A percentile compares a stretch with the other conserved stretches of the same genome.
phyloP scores from a whole-genome alignment of 495 filamentous ascomycete genomes.

The Aspergillus avenaceus region DNA sequence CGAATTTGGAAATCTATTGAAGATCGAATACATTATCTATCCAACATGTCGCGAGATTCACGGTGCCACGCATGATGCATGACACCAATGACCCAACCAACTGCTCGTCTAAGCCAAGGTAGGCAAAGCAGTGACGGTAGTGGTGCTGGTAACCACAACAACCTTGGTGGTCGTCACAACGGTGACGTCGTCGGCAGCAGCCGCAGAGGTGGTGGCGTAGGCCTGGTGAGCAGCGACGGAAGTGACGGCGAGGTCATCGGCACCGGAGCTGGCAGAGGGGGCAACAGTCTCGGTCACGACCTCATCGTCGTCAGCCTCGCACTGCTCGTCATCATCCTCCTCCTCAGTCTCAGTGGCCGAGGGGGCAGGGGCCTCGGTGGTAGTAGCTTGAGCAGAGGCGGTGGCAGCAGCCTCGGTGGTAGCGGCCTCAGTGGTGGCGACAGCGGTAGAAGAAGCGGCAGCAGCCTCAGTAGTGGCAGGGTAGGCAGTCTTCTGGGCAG shows the following conservation, averaged over 20 bases:
- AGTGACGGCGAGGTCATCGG: neutral
- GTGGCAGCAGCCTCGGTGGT: neutral
- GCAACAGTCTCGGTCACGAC: too few relatives aligned
- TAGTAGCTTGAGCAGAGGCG: neutral
- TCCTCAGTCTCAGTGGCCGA: neutral
- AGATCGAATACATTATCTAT: too few relatives aligned
- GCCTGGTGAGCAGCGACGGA: neutral
- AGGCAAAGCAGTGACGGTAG: slow-evolving; percentile 1
- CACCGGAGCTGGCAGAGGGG: neutral
- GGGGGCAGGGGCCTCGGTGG: neutral
- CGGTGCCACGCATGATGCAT: neutral
- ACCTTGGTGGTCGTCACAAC: slow-evolving; percentile 1
- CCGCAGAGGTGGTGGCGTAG: neutral
- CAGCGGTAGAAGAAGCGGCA: neutral
- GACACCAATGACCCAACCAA: neutral
- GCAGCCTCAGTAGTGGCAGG: neutral
- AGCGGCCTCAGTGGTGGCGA: neutral
- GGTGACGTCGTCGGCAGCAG: neutral
- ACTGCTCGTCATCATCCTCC: too few relatives aligned
- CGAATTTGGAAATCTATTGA: too few relatives aligned
- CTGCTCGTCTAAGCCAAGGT: neutral
- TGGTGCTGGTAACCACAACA: slow-evolving; percentile 3
- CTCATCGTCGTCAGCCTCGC: too few relatives aligned
- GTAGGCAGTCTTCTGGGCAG: neutral
- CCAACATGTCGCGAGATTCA: too few relatives aligned